Conservation (phyloP, 1,139 yeast species). For the Taiozyma sp. region DNA sequence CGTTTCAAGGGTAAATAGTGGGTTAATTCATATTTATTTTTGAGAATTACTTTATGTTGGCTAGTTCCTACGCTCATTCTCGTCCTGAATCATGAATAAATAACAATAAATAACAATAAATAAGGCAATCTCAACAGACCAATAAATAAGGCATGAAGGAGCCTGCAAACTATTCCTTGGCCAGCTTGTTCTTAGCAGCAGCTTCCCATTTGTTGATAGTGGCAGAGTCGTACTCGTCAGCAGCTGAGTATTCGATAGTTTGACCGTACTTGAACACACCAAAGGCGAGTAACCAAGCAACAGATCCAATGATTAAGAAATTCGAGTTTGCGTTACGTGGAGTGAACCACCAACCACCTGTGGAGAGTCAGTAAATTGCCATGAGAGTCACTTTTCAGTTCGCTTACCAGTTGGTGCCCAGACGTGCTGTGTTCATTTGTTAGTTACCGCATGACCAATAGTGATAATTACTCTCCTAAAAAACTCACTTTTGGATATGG, state of each 20-base stretch:
- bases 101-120: constrained; percentile 11
- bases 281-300: constrained; percentile 13
- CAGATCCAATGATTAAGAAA: constrained; percentile 11
- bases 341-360: constrained; percentile 25
- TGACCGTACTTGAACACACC: constrained; percentile 14
- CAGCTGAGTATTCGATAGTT: constrained; percentile 14
- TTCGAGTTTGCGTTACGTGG: constrained; percentile 21
- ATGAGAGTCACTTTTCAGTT: neutral
- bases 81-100: neutral
- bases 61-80: neutral
- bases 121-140: neutral
- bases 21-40: neutral
- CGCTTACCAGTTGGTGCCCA: constrained; percentile 25
- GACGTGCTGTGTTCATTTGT: constrained; percentile 12
- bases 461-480: neutral
- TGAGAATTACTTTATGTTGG: neutral
- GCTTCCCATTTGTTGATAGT: constrained; percentile 20
- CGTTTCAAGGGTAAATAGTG: neutral
- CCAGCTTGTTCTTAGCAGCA: constrained; percentile 15
- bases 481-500: constrained; percentile 21
- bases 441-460: neutral
- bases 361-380: constrained; percentile 8
- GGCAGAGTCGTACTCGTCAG: constrained; percentile 14
- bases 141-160: neutral
- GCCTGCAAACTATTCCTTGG: neutral